Base-by-base conservation (phyloP, 164 flowering plant genomes). In the Vitis labrusca region DNA sequence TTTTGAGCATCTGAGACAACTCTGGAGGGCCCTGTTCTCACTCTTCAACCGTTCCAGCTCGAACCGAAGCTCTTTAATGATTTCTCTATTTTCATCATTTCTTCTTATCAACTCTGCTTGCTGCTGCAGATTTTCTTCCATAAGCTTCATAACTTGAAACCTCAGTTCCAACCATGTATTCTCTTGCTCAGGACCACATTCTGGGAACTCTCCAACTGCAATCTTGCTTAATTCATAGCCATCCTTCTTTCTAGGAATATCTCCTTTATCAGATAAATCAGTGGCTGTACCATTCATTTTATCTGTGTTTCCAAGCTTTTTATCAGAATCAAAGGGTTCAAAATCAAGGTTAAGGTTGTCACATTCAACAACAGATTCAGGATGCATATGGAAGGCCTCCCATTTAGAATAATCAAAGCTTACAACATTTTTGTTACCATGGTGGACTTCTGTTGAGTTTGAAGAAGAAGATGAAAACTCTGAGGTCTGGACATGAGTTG, bases 61-160 rank as follows among this genome's bases (percentile, higher is more conserved):
- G 11, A 48, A 58, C 61, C 64, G 55, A 14, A 84, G 81, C 14
- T 71, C 75, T 69, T 77, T 80, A 13, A 85, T 84, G 37, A 68
- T 53, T 50, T 69, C 67, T 65, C 83, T 82, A 68, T 85, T 85
- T 70, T 81, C 82, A 8, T 79, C 79, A 52, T 85, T 84, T 61
- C 87, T 77, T 60, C 66, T 81, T 57, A 85, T 73, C 76, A 86
- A 69, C 78, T 83, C 85, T 0, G 65, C 71, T 30, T 84, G 87
- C 47, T 76, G 79, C 71, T 68, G 67, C 51, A 73, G 61, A 70
- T 77, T 80, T 32, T 87, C 85, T 67, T 77, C 83, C 61, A 85
- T 64, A 8, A 86, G 81, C 55, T 68, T 72, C 27, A 71, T 50
- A 17, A 80, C 65, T 55, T 80, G 76, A 13, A 64, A 30, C 62